Base-by-base conservation (phyloP, 257 asterid species). In the Sherardia arvensis region DNA sequence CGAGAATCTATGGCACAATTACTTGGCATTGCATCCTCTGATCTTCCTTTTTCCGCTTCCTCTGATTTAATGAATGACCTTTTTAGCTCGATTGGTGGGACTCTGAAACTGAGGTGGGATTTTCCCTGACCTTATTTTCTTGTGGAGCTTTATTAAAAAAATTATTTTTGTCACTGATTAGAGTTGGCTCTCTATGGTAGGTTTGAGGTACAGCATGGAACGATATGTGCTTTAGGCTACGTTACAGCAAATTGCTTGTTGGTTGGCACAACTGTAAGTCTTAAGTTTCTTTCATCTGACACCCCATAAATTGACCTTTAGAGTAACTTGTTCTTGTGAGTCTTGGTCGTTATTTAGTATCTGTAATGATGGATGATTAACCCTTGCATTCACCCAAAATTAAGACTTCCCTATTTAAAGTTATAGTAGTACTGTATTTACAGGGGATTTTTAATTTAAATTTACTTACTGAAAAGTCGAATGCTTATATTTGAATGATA, bases 1-100 rank as follows among this genome's bases (percentile, higher is more conserved):
- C 99, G 99, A 54, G 99, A 93, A 82, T 80, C 97, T 64, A 71
- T 80, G 66, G 92, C 95, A 55, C 95, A 97, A 27, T 82, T 93
- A 73, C 95, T 89, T 69, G 99, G 99, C 69, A 76, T 87, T 73
- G 94, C 97, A 38, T 85, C 97, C 62, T 81, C 85, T 60, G 80
- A 79, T 65, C 94, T 89, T 79, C 77, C 90, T 17, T 29, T 83
- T 59, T 54, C 92, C 64, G 78, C 85, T 47, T 74, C 85, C 29
- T 78, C 85, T 72, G 88, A 78, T 72, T 87, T 89, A 76, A 75
- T 89, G 64, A 67, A 33, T 43, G 95, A 92, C 69, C 14, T 92
- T 77, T 69, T 79, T 70, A 74, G 87, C 76, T 78, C 86, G 71
- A 69, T 92, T 71, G 55, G 80, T 61, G 89, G 91, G 77, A 57